Base-by-base conservation (phyloP, 2,329 filamentous ascomycete genomes). In the Xylaria sp. region DNA sequence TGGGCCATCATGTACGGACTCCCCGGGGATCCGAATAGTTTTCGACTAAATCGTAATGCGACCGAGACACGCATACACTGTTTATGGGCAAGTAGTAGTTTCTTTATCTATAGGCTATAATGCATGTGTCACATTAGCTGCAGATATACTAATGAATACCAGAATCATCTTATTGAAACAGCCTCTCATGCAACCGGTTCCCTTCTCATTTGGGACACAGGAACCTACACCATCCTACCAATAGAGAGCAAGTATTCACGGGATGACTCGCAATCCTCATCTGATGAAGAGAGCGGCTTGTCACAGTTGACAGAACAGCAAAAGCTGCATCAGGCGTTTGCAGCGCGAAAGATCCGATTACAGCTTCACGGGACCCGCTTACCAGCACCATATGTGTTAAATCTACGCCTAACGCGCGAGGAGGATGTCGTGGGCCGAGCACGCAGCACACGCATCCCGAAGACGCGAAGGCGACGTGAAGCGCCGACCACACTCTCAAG, bases 1-100 rank as follows among this genome's bases (percentile, higher is more conserved):
- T 92, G 83, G 83, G 86, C 87, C 0, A 82, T 89, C 69, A 89
- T 88, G 86, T 90, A 89, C 72, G 87, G 87, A 1, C 74, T 87
- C 20, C 87, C 87, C 0, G 88, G 87, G 0, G 82, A 89, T 73
- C 81, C 85, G 5, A 88, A 89, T 71, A 85, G 84, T 67, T 73
- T 73, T 47, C 79, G 83, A n/a, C 68, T 84, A 67, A 87, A 85
- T 68, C 79, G 88, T 29, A 88, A 88, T 76, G 88, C 87, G 4
- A 88, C 84, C 0, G 88, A 90, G 79, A 90, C 87, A 31, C 80
- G 87, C 51, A 81, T 90, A 27, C 87, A 90, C 74, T 87, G 84
- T 72, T 73, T 89, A 36, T 88, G 86, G 85, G 85, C 84, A 77
- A 67, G 79, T 76, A 5, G 17, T 53, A 9, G n/a, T 17, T 45